phyloP scores from a whole-genome alignment of 805 yeast genomes.

The Wickerhamia fluorescens region DNA sequence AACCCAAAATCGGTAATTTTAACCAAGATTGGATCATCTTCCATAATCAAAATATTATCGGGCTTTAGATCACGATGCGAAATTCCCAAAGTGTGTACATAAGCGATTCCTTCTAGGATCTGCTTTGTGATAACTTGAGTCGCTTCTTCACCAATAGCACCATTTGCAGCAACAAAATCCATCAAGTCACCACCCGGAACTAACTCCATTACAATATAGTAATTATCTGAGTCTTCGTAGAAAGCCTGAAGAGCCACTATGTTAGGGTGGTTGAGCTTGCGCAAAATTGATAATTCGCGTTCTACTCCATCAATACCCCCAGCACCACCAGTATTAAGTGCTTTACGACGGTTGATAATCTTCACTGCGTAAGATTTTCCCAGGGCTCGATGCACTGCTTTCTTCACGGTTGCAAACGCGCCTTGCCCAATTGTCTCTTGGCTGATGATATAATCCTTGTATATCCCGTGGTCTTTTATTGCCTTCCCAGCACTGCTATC shows the following conservation, averaged over 20 bases:
- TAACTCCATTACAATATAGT: constrained; percentile 90
- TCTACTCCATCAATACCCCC: constrained; percentile 65
- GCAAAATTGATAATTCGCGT: constrained; percentile 76
- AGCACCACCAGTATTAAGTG: constrained; percentile 66
- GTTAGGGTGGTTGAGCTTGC: constrained; percentile 74
- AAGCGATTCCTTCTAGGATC: constrained; percentile 72
- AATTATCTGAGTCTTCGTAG: constrained; percentile 74
- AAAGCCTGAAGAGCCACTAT: constrained; percentile 78
- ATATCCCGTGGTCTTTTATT: constrained; percentile 48
- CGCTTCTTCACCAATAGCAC: constrained; percentile 86
- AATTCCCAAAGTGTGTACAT: constrained; percentile 84
- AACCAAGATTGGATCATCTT: constrained; percentile 85
- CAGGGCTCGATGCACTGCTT: constrained; percentile 77
- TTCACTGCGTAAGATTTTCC: constrained; percentile 89
- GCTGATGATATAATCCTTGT: constrained; percentile 65
- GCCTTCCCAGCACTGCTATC: constrained; percentile 13
- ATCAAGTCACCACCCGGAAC: constrained; percentile 95
- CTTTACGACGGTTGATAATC: constrained; percentile 74
- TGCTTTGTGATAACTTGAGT: constrained; percentile 83
- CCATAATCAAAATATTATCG: constrained; percentile 85
- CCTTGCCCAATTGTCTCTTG: constrained; percentile 93
- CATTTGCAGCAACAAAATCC: constrained; percentile 94
- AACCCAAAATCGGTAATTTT: constrained; percentile 95
- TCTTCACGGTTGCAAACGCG: constrained; percentile 95
- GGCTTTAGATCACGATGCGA: constrained; percentile 97